These are phyloP conservation scores for Paulownia fortunei DNA, from an alignment of 257 asterid genomes.

Conservation along the genomic window DNA sequence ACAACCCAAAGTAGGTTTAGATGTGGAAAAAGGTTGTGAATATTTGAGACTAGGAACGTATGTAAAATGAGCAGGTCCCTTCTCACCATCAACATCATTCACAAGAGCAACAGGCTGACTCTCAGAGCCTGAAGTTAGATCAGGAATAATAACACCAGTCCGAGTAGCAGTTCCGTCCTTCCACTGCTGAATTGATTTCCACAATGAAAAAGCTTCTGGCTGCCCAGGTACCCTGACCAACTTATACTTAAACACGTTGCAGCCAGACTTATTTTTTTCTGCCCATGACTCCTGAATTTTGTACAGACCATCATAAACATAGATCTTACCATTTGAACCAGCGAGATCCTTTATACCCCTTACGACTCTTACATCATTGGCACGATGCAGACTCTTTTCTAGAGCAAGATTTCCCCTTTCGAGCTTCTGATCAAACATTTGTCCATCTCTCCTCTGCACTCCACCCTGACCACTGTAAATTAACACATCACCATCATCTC, in stretches of 20 bases:
- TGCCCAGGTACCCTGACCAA: constrained; percentile 85
- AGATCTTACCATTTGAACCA: constrained; percentile 62
- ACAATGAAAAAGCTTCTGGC: constrained; percentile 76
- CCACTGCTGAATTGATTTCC: constrained; percentile 96
- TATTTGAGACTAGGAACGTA: constrained; percentile 66
- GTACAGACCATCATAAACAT: constrained; percentile 85
- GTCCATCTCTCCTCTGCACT: constrained; percentile 81
- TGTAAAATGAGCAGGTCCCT: constrained; percentile 91
- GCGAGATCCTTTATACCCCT: constrained; percentile 57
- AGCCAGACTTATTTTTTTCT: constrained; percentile 76
- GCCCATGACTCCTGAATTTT: constrained; percentile 88
- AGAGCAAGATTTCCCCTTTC: constrained; percentile 83
- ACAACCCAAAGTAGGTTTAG: constrained; percentile 63
- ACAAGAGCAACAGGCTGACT: constrained; percentile 76
- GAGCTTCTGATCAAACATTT: constrained; percentile 95
- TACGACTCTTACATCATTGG: constrained; percentile 58
- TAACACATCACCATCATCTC: constrained; percentile 71
- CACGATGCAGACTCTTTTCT: constrained; percentile 62
- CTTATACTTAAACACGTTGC: constrained; percentile 87
- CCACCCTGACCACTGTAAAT: constrained; percentile 97
- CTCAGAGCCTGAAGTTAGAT: constrained; percentile 83
- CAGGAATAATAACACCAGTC: constrained; percentile 80
- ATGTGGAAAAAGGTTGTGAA: constrained; percentile 54
- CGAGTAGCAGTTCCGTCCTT: constrained; percentile 69
- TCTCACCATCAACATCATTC: constrained; percentile 86